Base-by-base conservation (phyloP, 805 yeast genomes). In the Schizosaccharomyces pombe region DNA sequence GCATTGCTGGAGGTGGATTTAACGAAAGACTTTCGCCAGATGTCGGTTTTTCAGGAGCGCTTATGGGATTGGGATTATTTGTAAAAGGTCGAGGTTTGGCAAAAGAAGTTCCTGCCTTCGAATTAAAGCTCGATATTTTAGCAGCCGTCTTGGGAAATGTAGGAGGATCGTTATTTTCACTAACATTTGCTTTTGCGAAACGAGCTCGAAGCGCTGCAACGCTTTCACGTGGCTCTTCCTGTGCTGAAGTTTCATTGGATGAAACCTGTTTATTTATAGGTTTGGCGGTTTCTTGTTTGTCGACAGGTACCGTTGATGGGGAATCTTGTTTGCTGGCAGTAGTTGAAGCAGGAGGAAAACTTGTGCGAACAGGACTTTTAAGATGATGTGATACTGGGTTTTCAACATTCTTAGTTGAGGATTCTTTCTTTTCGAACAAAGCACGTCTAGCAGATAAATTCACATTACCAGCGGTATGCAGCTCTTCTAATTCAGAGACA, bases 161-260 rank as follows among this genome's bases (percentile, higher is more conserved):
- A n/a, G 19, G 28, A 16, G 19, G 30, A 4, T 19, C 30, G 37
- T 32, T 8, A 32, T 14, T 5, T 22, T 43, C 30, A 30, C 26
- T 43, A 6, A 22, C 5, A 6, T 19, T 22, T 43, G 19, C 30
- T 14, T 22, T 43, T 28, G 49, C 49, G 9, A 47, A 58, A 56
- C 28, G 57, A 16, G 30, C 70, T 57, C n/a, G 62, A 62, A 58
- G 67, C 68, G 53, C 59, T 56, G 58, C 68, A 66, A 58, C 67
- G 61, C 56, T 61, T 62, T 49, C 60, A 70, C 58, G 58, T 58
- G 47, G 73, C 57, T 40, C 54, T 6, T 5, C 12, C 30, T 5
- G n/a, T 5, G 19, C 49, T 22, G 19, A 14, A 43, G 49, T 6
- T 6, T 3, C 49, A 43, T 19, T n/a, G 29, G 49, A n/a, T n/a